phyloP scores from a whole-genome alignment of 305 asterid genomes.

The Rubia balearica region DNA sequence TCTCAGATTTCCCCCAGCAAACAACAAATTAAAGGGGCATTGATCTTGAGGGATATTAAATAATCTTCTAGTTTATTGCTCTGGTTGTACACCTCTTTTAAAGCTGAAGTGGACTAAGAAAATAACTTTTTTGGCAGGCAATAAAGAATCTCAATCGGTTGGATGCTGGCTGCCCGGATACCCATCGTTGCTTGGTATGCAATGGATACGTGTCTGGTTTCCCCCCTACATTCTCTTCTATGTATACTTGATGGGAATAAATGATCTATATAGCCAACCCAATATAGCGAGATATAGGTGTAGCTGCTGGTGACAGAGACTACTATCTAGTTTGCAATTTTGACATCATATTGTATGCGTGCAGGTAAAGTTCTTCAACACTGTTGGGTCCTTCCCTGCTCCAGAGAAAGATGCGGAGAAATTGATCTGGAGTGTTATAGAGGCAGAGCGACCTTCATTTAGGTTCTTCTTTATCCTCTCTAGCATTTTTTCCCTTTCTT shows the following conservation, averaged over 20 bases:
- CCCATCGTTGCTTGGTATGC: slow-evolving; percentile 93
- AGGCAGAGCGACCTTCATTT: slow-evolving; percentile 72
- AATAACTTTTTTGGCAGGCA: slow-evolving; percentile 47
- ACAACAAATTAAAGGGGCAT: background rate
- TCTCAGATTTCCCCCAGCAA: slow-evolving; percentile 4
- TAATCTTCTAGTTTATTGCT: background rate
- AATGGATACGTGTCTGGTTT: background rate
- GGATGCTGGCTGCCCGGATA: slow-evolving; percentile 73
- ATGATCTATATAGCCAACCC: background rate
- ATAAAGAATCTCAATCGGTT: slow-evolving; percentile 71
- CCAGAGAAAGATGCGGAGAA: slow-evolving; percentile 75
- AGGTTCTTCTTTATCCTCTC: slow-evolving; percentile 43
- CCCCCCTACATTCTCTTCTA: background rate
- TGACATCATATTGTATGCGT: slow-evolving; percentile 12
- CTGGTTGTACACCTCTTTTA: slow-evolving; percentile 10
- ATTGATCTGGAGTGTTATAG: slow-evolving; percentile 73
- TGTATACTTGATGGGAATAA: background rate
- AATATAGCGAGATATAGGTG: background rate
- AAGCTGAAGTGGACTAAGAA: slow-evolving; percentile 16
- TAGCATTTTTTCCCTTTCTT: background rate
- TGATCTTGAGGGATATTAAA: background rate
- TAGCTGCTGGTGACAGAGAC: background rate
- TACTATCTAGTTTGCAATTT: background rate
- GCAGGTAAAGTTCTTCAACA: slow-evolving; percentile 80
- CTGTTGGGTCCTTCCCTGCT: slow-evolving; percentile 64